Percentiles rank a stretch among this genome's conserved stretches.
phyloP scores from a whole-genome alignment of 371 early-diverging fungal genomes.

The Vairimorpha apis region DNA sequence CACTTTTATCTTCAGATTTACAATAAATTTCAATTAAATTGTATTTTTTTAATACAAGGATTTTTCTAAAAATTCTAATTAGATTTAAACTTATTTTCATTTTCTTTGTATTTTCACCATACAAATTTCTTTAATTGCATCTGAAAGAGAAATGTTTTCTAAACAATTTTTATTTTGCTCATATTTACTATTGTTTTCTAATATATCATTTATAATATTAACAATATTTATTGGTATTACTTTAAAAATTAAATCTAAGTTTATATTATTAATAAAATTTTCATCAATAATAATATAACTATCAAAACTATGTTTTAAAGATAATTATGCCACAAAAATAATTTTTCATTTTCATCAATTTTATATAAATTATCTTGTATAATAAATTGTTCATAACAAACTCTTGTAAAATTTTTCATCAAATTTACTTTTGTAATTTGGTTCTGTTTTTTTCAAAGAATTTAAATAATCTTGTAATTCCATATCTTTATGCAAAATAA shows the following conservation, averaged over 20 bases:
- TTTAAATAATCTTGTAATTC: neutral
- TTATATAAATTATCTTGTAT: constrained; percentile 41
- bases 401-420: constrained; percentile 24
- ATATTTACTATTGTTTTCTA: neutral
- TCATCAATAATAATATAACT: constrained; percentile 6
- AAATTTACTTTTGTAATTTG: constrained; percentile 4
- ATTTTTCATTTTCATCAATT: neutral
- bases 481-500: constrained; percentile 6
- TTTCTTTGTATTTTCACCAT: neutral
- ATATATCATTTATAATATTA: neutral
- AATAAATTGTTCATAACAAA: constrained; percentile 29
- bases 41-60: neutral
- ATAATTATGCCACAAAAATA: constrained; percentile 11
- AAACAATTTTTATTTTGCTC: neutral
- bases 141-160: neutral
- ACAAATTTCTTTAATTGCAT: neutral
- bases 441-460: neutral
- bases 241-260: constrained; percentile 12
- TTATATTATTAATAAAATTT: constrained; percentile 28
- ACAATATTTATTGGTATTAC: constrained; percentile 26
- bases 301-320: neutral
- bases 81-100: neutral
- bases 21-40: neutral
- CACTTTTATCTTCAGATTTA: no score
- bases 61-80: neutral